A percentile compares a stretch with the other conserved stretches of the same genome.
Conservation (phyloP, 495 filamentous ascomycete genomes). For the Penicillium samsonianum region DNA sequence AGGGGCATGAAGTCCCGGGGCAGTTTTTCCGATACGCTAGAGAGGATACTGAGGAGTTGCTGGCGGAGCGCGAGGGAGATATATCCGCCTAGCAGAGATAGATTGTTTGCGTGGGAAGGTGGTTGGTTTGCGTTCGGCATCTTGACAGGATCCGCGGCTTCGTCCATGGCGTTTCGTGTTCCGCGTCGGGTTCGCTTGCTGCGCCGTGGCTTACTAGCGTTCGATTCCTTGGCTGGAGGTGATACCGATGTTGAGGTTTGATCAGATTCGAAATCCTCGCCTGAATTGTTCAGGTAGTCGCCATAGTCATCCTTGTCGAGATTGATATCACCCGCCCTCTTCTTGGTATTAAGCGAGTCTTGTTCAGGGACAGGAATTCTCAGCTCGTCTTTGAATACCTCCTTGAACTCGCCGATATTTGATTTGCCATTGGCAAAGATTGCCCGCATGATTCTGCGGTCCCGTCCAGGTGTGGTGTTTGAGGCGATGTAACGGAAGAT, state of each 20-base stretch:
- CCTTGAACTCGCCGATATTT: conserved; percentile 51
- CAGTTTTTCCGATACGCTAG: conserved; percentile 46
- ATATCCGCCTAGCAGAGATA: conserved; percentile 50
- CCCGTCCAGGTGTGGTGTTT: conserved; percentile 38
- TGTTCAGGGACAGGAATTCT: conserved; percentile 36
- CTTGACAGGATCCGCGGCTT: conserved; percentile 7
- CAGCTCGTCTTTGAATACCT: conserved; percentile 63
- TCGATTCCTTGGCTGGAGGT: conserved; percentile 12
- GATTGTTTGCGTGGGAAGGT: conserved; percentile 19
- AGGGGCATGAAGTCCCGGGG: conserved; percentile 49
- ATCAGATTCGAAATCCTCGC: conserved; percentile 36
- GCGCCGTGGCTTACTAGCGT: conserved; percentile 12
- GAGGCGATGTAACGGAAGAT: conserved; percentile 55
- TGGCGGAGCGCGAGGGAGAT: conserved; percentile 63
- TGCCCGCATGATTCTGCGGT: conserved; percentile 59
- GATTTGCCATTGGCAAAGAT: conserved; percentile 63
- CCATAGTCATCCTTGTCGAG: conserved; percentile 60
- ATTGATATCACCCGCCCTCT: conserved; percentile 52
- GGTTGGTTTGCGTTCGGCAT: conserved; percentile 5
- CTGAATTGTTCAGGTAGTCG: conserved; percentile 55
- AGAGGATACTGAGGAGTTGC: conserved; percentile 59
- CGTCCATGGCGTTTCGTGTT: conserved; percentile 29
- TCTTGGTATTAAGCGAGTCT: conserved; percentile 33
- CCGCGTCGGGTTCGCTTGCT: conserved; percentile 40
- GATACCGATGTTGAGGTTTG: conserved; percentile 11